Base-by-base conservation (phyloP, 1,284 basidiomycete species). In the Hemileccinum hortonii region DNA sequence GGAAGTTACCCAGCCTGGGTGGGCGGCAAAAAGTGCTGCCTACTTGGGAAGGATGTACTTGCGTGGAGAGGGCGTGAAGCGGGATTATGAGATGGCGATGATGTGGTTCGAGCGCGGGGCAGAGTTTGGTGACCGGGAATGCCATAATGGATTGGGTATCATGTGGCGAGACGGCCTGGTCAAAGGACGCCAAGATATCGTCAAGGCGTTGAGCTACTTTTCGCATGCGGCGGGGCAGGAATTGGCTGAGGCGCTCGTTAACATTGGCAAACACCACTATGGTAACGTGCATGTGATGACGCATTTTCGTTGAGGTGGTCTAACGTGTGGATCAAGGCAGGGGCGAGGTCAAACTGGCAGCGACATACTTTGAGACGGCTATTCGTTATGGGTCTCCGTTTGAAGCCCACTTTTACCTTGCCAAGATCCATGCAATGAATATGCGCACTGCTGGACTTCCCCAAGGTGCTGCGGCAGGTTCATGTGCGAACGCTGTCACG, bases 31-130 rank as follows among this genome's bases (percentile, higher is more conserved):
- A 2, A 87, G 90, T 44, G 92, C 93, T 6, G 89, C 82, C 3
- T 95, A 90, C 66, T 69, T 99, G 2, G 97, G 96, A 0, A 80
- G 91, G 52, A 98, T 99, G 94, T 92, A 90, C 61, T 72, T 99
- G 37, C 79, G 97, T 36, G 96, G 96, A 0, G 97, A 99, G 68
- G 96, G 96, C 10, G 85, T 93, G 22, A 86, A 86, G 62, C 78
- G 81, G 58, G 92, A 98, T 70, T 80, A 81, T 38, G 74, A 73
- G 19, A 73, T 84, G 54, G 97, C 96, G 14, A 92, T 86, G 73
- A 82, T 96, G 72, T 99, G 97, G 97, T 95, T 95, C 63, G 87
- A 93, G 61, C 69, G 65, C 18, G 96, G 94, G 0, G 86, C 81
- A 6, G 84, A 86, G 50, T 80, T 85, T 64, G 87, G 86, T 30